A percentile compares a stretch with the other conserved stretches of the same genome.
Conservation (phyloP, 2,329 filamentous ascomycete genomes). For the Phialocephala subalpina region DNA sequence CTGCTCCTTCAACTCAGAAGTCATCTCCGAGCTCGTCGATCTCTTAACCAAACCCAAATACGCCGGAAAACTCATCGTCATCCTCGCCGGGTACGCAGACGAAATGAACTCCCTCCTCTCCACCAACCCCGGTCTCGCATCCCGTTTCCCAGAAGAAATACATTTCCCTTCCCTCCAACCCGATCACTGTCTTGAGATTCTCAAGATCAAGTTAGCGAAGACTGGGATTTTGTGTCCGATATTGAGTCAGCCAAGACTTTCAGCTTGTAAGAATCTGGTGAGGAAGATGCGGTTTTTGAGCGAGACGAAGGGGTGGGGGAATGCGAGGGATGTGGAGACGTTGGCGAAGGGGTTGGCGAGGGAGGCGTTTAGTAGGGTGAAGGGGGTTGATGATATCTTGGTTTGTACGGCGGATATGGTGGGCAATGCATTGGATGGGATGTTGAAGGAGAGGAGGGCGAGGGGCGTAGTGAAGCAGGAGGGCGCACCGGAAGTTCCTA, state of each 20-base stretch:
- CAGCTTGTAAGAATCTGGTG: background rate
- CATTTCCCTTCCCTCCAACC: slow-evolving; percentile 26
- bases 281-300: slow-evolving; percentile 17
- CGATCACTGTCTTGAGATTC: slow-evolving; percentile 24
- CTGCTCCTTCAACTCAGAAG: slow-evolving; percentile 60
- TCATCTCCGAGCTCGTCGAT: slow-evolving; percentile 75
- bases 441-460: slow-evolving; percentile 24
- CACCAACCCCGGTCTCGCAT: slow-evolving; percentile 59
- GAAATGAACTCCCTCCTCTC: slow-evolving; percentile 62
- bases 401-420: slow-evolving; percentile 17
- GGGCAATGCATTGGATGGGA: slow-evolving; percentile 15
- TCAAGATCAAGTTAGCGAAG: slow-evolving; percentile 21
- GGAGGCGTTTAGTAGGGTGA: slow-evolving; percentile 18
- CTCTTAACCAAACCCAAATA: slow-evolving; percentile 55
- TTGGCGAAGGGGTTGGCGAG: slow-evolving; percentile 28
- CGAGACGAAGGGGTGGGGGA: slow-evolving; percentile 29
- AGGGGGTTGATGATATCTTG: slow-evolving; percentile 12
- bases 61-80: slow-evolving; percentile 58
- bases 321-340: slow-evolving; percentile 36
- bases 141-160: slow-evolving; percentile 58
- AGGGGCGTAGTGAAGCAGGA: background rate
- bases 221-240: slow-evolving; percentile 21
- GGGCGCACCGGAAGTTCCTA: no score
- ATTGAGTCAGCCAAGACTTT: background rate
- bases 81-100: slow-evolving; percentile 63